These are phyloP conservation scores for Hypoxylon lenormandii DNA, from an alignment of 495 filamentous ascomycete genomes.

Conservation along the genomic window DNA sequence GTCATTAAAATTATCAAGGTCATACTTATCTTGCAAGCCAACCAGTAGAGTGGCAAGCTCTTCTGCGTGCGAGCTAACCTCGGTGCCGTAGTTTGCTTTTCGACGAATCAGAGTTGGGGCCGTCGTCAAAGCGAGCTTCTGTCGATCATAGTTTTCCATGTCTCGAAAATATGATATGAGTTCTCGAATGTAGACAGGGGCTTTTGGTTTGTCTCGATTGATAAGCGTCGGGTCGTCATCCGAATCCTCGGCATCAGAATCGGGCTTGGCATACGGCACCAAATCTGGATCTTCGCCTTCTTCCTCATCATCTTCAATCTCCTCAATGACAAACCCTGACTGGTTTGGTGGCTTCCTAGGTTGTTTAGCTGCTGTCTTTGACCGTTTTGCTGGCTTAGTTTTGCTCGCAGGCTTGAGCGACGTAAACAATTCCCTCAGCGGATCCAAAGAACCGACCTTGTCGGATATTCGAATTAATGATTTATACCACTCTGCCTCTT, in stretches of 20 bases:
- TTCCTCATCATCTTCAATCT: conserved; percentile 68
- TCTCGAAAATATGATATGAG: conserved; percentile 82
- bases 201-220: conserved; percentile 80
- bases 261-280: conserved; percentile 85
- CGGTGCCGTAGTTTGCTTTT: conserved; percentile 87
- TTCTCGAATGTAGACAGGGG: conserved; percentile 93
- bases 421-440: conserved; percentile 23
- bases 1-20: conserved; percentile 79
- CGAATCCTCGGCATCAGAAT: conserved; percentile 89
- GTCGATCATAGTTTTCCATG: conserved; percentile 82
- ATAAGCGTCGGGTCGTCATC: conserved; percentile 92
- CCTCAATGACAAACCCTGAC: conserved; percentile 71
- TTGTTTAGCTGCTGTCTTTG: conserved; percentile 41
- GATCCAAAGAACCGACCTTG: conserved; percentile 68
- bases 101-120: conserved; percentile 84
- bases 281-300: conserved; percentile 77
- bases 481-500: conserved; percentile 83
- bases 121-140: conserved; percentile 80
- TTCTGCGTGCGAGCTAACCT: conserved; percentile 83
- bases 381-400: conserved; percentile 36
- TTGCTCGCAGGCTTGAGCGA: conserved; percentile 28
- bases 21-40: conserved; percentile 83
- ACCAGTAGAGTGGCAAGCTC: conserved; percentile 81
- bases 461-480: conserved; percentile 73
- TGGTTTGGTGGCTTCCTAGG: conserved; percentile 44